Evolutionary conservation across 2,329 filamentous ascomycete species (phyloP), one percentile per base, ranked within the genome.

Genomic region (Fonsecaea multimorphosa): DNA sequence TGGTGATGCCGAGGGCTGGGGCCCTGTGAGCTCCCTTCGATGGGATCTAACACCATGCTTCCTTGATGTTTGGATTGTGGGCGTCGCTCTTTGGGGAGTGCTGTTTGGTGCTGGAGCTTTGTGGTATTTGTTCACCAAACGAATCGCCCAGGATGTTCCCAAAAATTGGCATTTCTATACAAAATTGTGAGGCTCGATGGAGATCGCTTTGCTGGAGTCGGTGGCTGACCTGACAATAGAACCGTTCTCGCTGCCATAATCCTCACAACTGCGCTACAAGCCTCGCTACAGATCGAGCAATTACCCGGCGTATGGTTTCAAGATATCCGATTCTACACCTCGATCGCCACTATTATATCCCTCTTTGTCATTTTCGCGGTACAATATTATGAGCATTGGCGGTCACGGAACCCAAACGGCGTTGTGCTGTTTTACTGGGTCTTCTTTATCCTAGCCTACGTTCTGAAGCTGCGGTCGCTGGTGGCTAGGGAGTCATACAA

Each of bases 21-120:
- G 96, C 0, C 95, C 95, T 24, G 76, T 99, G 76, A 97, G 93
- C 79, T 88, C 89, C 38, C 84, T 88, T 71, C 86, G 94, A 77
- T 97, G 92, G 79, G 95, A 99, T 80, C 93, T 99, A 74, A 98
- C 95, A 16, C 94, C 95, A 46, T 99, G 95, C 82, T 99, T 99
- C 76, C 88, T 98, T 73, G 96, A 99, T 77, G 87, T 96, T 24
- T 93, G 92, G 87, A 87, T 98, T 65, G 87, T 91, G 36, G 80
- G 85, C 1, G 91, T 97, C 31, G 91, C 92, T 8, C 84, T 84
- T 14, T 96, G 90, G 80, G 93, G 94, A 16, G 83, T 97, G 27
- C 62, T 97, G 27, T 85, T 89, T 69, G 95, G 95, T 64, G 84
- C 88, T 7, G 84, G 88, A 53, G 92, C 94, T 32, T 80, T 96